Evolutionary conservation across 2,329 filamentous ascomycete genomes (phyloP), one percentile per base, ranked within the genome.

Genomic region (Stemphylium beticola): DNA sequence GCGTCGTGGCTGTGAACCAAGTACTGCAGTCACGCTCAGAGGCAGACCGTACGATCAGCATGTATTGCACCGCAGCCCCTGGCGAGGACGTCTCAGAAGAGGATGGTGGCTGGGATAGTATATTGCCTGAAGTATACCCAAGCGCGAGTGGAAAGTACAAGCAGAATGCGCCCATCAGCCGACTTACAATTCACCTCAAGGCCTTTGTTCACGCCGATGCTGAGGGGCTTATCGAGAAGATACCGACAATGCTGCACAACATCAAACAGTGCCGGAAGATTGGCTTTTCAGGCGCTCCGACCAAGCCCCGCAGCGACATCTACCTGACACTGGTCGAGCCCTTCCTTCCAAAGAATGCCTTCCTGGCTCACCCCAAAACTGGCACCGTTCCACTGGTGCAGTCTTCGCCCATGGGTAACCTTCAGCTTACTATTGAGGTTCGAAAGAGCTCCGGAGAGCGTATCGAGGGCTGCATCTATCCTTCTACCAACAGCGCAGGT

Each of bases 281-380:
- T 74, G 95, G 93, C 2, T 98, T 99, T 73, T 91, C 93, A 3
- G 93, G 93, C 11, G 93, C 93, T 1, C 93, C 95, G 0, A 92
- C 89, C 0, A 93, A 92, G 71, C 83, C 90, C 14, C 84, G 96
- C 66, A 97, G 92, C 10, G 96, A 99, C 73, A 98, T 99, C 45
- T 99, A 99, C 72, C 76, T 99, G 39, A 97, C 92, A 0, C 76
- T 99, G 42, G 86, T 87, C 53, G 87, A 92, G 60, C 90, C 92
- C 0, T 82, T 87, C n/a, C 80, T 99, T 20, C 87, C 89, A 15
- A 87, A 87, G 53, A 83, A 85, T 60, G 83, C 84, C 10, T 79
- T 84, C 36, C 76, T 89, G 18, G 84, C 85, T 8, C 87, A 89
- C 67, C 86, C 87, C 0, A 91, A 96, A 66, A 87, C 89, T 31